These are phyloP conservation scores for Colletotrichum sp. DNA, from an alignment of 2,329 filamentous ascomycete genomes.

Conservation along the genomic window DNA sequence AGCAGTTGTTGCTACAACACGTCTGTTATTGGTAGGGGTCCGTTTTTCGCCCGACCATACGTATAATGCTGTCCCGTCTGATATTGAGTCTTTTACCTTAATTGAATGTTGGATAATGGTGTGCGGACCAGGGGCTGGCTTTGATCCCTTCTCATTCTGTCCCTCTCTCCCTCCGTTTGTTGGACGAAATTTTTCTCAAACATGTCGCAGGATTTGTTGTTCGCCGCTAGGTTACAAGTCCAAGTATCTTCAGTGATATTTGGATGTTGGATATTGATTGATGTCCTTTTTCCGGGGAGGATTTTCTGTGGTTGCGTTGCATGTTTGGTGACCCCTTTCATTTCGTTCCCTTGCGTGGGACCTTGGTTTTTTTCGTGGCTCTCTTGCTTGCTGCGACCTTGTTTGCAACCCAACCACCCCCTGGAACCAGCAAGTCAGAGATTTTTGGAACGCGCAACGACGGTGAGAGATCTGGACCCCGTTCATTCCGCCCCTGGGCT, in stretches of 20 bases:
- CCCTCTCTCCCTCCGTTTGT: not conserved
- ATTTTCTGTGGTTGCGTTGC: not conserved
- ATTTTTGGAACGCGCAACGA: not conserved
- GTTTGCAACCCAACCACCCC: not conserved
- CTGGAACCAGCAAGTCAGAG: not conserved
- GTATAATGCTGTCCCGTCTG: not conserved
- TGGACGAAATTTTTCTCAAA: not conserved
- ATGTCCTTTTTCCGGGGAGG: not conserved
- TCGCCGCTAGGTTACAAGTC: not conserved
- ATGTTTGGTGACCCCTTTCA: not conserved
- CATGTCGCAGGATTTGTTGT: conserved; percentile 6
- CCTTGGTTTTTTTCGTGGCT: not conserved
- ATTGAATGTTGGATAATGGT: not conserved
- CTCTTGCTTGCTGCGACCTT: not conserved
- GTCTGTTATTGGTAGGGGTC: not conserved
- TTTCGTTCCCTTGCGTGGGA: not conserved
- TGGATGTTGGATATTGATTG: not conserved
- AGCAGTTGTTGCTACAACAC: not conserved
- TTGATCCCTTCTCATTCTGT: not conserved
- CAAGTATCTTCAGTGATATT: not conserved
- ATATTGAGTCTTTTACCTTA: not conserved
- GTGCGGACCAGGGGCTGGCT: not conserved
- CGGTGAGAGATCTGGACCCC: not conserved
- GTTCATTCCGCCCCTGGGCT: not conserved
- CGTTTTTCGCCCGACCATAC: not conserved